phyloP scores from a whole-genome alignment of 768 basidiomycete species.

The Tulasnella sp. region DNA sequence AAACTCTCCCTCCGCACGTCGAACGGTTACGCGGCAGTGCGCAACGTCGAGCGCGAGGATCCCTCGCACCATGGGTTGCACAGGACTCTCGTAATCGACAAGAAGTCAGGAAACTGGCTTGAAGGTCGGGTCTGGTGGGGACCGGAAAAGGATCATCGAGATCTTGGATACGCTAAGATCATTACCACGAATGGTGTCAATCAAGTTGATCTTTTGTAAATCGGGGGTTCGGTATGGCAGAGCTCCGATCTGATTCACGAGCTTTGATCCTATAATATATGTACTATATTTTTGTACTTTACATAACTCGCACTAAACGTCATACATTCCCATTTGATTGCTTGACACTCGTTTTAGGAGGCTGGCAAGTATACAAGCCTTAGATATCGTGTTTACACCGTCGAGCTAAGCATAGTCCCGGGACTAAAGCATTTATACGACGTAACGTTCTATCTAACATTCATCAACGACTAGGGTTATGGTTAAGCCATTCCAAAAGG shows the following conservation, averaged over 20 bases:
- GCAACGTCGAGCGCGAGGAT: neutral
- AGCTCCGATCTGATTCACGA: no score
- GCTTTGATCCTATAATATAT: no score
- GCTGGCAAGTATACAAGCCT: neutral
- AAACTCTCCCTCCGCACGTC: neutral
- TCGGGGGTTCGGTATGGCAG: neutral
- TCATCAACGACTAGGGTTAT: neutral
- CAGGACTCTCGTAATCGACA: neutral
- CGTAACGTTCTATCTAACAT: neutral
- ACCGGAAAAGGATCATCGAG: slow-evolving; percentile 1
- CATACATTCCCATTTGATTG: no score
- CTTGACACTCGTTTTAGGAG: neutral
- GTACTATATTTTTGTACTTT: neutral
- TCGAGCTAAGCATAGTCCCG: neutral
- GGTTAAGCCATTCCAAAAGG: neutral
- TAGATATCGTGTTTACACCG: no score
- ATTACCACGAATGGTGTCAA: slow-evolving; percentile 5
- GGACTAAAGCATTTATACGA: neutral
- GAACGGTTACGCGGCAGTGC: neutral
- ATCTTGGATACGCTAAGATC: neutral
- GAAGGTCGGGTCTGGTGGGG: slow-evolving; percentile 5
- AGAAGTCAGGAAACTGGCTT: neutral
- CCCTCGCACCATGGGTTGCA: neutral
- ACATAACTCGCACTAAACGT: no score
- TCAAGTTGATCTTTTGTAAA: neutral